A percentile compares a stretch with the other conserved stretches of the same genome.
phyloP scores from a whole-genome alignment of 163 green algal species.

The Scenedesmus sp. region DNA sequence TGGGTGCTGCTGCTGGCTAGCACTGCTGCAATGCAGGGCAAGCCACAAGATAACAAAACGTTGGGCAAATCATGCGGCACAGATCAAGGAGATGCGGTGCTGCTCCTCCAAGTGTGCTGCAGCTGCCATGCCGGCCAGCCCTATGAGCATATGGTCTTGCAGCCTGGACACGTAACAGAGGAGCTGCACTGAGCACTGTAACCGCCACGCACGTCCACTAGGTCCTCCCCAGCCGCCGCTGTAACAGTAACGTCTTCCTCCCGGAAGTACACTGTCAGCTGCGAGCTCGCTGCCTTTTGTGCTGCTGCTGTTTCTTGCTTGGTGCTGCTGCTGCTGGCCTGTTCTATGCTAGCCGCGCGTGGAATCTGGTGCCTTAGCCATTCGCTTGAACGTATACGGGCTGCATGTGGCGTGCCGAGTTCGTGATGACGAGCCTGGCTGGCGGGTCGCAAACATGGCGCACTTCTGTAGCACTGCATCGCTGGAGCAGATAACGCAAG shows the following conservation, averaged over 20 bases:
- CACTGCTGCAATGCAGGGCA: no score
- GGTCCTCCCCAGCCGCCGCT: constrained; percentile 40
- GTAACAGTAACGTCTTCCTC: constrained; percentile 23
- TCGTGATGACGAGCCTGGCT: neutral
- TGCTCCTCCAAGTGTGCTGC: no score
- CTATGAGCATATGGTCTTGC: neutral
- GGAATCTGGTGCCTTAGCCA: neutral
- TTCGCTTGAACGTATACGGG: neutral
- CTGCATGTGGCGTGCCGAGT: neutral
- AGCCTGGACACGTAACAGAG: neutral
- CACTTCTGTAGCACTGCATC: constrained; percentile 5
- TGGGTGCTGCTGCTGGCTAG: no score
- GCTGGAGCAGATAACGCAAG: neutral
- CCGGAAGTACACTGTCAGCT: constrained; percentile 39
- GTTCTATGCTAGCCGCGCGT: neutral
- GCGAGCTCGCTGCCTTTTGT: neutral
- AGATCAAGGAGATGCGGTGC: no score
- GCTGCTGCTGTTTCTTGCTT: constrained; percentile 30
- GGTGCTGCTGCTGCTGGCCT: neutral
- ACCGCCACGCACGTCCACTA: constrained; percentile 20
- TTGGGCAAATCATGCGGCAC: no score
- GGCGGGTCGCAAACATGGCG: neutral
- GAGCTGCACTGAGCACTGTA: neutral
- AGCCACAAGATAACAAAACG: no score
- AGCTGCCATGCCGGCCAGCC: no score